Base-by-base conservation (phyloP, 768 basidiomycete species). In the Solioccasus polychromus region DNA sequence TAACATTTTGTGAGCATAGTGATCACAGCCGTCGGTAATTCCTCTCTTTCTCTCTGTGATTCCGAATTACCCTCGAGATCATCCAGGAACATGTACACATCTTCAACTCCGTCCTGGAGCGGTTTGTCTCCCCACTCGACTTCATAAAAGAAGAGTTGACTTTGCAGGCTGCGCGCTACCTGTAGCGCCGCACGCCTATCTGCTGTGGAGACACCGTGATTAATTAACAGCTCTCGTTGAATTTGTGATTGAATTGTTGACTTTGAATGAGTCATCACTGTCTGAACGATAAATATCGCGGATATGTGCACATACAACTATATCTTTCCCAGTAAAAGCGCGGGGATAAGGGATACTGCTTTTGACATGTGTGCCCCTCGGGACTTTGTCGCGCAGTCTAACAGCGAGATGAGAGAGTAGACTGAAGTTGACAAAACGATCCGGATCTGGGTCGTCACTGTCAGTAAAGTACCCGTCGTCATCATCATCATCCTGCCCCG, bases 81-180 rank as follows among this genome's bases (percentile, higher is more conserved):
- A 47, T 91, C 91, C 59, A 90, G 71, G 66, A 96, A 95, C 75
- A 87, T 88, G 68, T 89, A 96, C 6, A 96, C 92, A 51, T 94
- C 91, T 58, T 94, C 92, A 4, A 94, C 88, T 3, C 88, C 84
- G 58, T 94, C 92, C 45, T 87, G 81, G 44, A 96, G 68, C 1
- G 83, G 74, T 17, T 83, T 80, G 39, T 83, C 82, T 24, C 88
- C 91, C 90, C 93, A 95, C 61, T 97, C 93, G 7, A 97, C 93
- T 63, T 98, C 95, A 60, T 92, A 91, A 66, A 96, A 94, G 74
- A 92, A 97, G 5, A 98, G 76, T 62, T 95, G 92, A 47, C 80
- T 85, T 60, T 97, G 93, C 29, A 98, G 73, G 46, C 88, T 90
- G 30, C 92, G 83, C 4, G 92, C 96, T 29, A 95, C 85, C 61